A percentile compares a stretch with the other conserved stretches of the same genome.
These are phyloP conservation scores for Anthoceros angustus DNA, from an alignment of 225 moss, liverwort and hornwort species.

Conservation along the genomic window DNA sequence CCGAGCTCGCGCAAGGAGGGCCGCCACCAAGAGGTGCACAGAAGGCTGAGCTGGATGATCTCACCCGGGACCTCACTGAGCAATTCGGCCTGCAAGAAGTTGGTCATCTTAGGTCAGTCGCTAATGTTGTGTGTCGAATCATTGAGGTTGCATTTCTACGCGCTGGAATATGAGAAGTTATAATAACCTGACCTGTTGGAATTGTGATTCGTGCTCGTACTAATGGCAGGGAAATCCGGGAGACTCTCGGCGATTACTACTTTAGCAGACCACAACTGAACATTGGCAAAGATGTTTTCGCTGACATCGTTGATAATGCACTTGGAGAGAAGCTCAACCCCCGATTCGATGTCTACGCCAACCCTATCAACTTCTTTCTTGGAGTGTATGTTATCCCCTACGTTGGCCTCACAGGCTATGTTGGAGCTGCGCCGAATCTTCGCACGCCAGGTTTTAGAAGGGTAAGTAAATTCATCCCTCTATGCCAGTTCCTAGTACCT, in stretches of 20 bases:
- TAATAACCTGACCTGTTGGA: too few relatives aligned
- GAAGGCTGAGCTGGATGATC: slow-evolving; percentile 13
- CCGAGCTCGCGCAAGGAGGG: slow-evolving; percentile 19
- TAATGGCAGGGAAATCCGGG: too few relatives aligned
- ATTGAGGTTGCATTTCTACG: too few relatives aligned
- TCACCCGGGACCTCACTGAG: slow-evolving; percentile 26
- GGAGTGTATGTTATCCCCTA: not conserved
- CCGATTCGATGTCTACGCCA: slow-evolving; percentile 35
- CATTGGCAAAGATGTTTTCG: slow-evolving; percentile 37
- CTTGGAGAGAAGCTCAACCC: slow-evolving; percentile 30
- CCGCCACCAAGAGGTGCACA: slow-evolving; percentile 19
- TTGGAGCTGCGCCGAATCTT: not conserved
- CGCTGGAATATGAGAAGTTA: too few relatives aligned
- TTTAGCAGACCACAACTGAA: slow-evolving; percentile 16
- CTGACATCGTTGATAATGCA: slow-evolving; percentile 18
- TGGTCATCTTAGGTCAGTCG: slow-evolving; percentile 21
- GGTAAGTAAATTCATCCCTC: not conserved
- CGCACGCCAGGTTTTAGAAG: not conserved
- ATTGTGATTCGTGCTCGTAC: too few relatives aligned
- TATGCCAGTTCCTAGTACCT: too few relatives aligned
- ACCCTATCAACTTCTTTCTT: not conserved
- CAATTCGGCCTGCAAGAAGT: slow-evolving; percentile 41
- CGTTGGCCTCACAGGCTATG: slow-evolving; percentile 8
- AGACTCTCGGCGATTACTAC: too few relatives aligned
- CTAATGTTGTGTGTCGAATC: too few relatives aligned